These are phyloP conservation scores for Penicillium paneum DNA, from an alignment of 2,329 filamentous ascomycete species.

Conservation along the genomic window DNA sequence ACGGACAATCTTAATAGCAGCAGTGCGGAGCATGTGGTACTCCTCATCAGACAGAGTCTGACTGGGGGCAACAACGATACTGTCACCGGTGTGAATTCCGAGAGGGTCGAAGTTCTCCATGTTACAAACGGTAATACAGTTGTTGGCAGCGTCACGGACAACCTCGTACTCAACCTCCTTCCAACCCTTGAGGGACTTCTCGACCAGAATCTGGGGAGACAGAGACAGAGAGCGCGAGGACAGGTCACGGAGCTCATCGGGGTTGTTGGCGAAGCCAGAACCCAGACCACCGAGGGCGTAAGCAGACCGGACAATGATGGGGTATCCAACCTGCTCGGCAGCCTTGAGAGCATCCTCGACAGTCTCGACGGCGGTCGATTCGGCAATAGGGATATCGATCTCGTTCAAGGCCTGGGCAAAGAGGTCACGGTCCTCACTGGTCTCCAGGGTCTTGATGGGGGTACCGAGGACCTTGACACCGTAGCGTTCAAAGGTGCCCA, in stretches of 20 bases:
- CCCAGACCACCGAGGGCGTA: conserved; percentile 95
- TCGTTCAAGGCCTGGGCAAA: conserved; percentile 95
- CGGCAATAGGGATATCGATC: conserved; percentile 95
- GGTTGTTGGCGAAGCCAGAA: conserved; percentile 91
- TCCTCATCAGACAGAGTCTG: conserved; percentile 98
- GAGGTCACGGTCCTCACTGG: conserved; percentile 91
- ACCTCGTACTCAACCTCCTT: conserved; percentile 99
- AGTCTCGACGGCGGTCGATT: conserved; percentile 88
- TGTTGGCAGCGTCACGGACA: conserved; percentile 93
- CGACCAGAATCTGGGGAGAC: conserved; percentile 92
- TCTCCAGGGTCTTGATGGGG: conserved; percentile 88
- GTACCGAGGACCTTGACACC: conserved; percentile 94
- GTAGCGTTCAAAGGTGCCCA: conserved; percentile 92
- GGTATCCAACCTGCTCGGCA: conserved; percentile 83
- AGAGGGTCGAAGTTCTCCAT: conserved; percentile 99
- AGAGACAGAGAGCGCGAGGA: conserved; percentile 88
- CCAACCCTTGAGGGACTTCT: conserved; percentile 99
- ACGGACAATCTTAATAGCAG: conserved; percentile 96
- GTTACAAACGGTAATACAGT: conserved; percentile 98
- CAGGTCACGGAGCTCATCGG: conserved; percentile 90
- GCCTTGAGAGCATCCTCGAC: conserved; percentile 89
- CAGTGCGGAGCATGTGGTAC: conserved; percentile 98
- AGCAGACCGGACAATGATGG: conserved; percentile 95
- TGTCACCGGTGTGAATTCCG: conserved; percentile 97
- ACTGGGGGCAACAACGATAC: conserved; percentile 94